A percentile compares a stretch with the other conserved stretches of the same genome.
Evolutionary conservation across 345 rosid genomes (phyloP).

Genomic region (Linum usitatissimum): DNA sequence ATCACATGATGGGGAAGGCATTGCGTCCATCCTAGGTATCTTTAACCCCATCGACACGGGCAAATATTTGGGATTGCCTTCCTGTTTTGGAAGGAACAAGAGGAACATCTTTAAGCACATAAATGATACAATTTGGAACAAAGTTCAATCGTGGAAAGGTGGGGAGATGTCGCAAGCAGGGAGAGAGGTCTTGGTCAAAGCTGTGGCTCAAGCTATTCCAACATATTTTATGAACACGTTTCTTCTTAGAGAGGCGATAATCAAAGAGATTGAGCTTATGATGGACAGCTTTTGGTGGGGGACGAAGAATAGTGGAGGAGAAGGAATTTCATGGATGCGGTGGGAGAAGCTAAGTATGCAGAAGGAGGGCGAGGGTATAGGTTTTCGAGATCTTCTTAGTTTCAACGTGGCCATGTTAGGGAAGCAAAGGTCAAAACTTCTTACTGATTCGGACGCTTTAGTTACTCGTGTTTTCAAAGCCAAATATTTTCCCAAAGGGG

Average conservation of each 20-base stretch:
- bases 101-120: background rate
- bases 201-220: background rate
- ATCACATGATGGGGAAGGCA: no score
- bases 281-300: background rate
- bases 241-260: background rate
- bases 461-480: background rate
- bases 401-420: background rate
- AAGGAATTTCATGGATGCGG: background rate
- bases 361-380: background rate
- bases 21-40: background rate
- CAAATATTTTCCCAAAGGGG: background rate
- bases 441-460: background rate
- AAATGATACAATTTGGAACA: background rate
- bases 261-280: background rate
- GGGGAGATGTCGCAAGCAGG: background rate
- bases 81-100: background rate
- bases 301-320: background rate
- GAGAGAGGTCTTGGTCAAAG: background rate
- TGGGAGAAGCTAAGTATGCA: background rate
- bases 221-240: background rate
- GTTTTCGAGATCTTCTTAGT: background rate
- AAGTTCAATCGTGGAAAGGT: background rate
- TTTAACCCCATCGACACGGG: background rate
- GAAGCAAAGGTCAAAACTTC: background rate
- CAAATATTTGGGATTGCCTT: background rate